A percentile compares a stretch with the other conserved stretches of the same genome.
Evolutionary conservation across 208 protist species (phyloP).

Genomic region (Willaertia magna): DNA sequence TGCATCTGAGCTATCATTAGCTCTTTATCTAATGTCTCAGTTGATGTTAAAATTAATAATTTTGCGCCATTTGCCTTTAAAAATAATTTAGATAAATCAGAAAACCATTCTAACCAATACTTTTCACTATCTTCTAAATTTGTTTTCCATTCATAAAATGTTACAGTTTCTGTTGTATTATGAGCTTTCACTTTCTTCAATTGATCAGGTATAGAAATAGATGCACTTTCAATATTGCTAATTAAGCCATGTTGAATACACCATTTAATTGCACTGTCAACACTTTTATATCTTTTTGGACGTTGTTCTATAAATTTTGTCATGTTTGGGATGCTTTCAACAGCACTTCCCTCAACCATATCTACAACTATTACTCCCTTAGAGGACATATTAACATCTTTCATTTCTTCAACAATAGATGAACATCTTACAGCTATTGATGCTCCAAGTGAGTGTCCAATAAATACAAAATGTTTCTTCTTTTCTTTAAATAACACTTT

Average conservation of each 20-base stretch:
- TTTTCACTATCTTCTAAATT: constrained; percentile 45
- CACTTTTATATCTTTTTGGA: constrained; percentile 44
- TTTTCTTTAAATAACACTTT: constrained; percentile 30
- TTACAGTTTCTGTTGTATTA: constrained; percentile 2
- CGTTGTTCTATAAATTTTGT: constrained; percentile 48
- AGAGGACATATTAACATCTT: constrained; percentile 15
- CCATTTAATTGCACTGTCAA: constrained; percentile 56
- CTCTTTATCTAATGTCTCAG: constrained; percentile 63
- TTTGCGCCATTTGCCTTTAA: constrained; percentile 49
- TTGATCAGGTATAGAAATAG: constrained; percentile 54
- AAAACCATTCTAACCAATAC: constrained; percentile 70
- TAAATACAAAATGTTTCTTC: constrained; percentile 41
- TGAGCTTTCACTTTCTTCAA: constrained; percentile 26
- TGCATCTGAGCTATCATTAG: constrained; percentile 80
- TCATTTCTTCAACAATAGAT: constrained; percentile 7
- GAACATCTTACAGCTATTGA: constrained; percentile 47
- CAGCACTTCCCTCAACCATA: constrained; percentile 69
- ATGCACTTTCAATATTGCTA: constrained; percentile 43
- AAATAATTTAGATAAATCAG: constrained; percentile 60
- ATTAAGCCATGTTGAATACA: constrained; percentile 56
- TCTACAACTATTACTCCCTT: constrained; percentile 61
- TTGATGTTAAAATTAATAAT: constrained; percentile 63
- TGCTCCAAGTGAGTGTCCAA: constrained; percentile 70
- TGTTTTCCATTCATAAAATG: constrained; percentile 50
- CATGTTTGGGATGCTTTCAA: constrained; percentile 59